Percentiles rank a stretch among this genome's conserved stretches.
These are phyloP conservation scores for Liriodendron chinense DNA, from an alignment of 164 flowering plant genomes.

Conservation along the genomic window DNA sequence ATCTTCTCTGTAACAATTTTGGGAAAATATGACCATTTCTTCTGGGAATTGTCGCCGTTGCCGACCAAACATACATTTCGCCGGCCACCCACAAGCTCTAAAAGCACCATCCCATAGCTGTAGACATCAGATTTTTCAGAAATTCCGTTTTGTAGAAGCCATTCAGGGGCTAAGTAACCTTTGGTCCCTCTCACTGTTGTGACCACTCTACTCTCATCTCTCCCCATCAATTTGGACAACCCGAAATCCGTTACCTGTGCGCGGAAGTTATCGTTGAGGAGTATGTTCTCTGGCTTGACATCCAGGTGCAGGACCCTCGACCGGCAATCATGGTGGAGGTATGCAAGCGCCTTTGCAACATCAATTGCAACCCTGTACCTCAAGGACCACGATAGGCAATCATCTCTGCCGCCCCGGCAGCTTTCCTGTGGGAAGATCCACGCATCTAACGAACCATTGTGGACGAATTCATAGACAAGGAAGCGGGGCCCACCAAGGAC, in stretches of 20 bases:
- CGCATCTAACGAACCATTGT: constrained; percentile 65
- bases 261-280: constrained; percentile 61
- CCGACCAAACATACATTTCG: constrained; percentile 46
- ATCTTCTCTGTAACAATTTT: constrained; percentile 55
- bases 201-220: constrained; percentile 65
- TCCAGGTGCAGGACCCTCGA: constrained; percentile 76
- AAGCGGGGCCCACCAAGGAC: constrained; percentile 43
- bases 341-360: constrained; percentile 72
- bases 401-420: constrained; percentile 18
- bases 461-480: constrained; percentile 67
- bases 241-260: constrained; percentile 83
- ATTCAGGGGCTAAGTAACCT: constrained; percentile 93
- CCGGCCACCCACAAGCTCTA: constrained; percentile 81
- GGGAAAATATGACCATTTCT: constrained; percentile 70
- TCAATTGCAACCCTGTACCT: constrained; percentile 71
- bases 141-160: constrained; percentile 71
- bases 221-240: constrained; percentile 74
- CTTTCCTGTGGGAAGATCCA: constrained; percentile 67
- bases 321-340: constrained; percentile 85
- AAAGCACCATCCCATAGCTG: constrained; percentile 86
- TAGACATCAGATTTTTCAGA: constrained; percentile 81
- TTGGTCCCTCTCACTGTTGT: constrained; percentile 73
- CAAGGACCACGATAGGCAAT: constrained; percentile 66
- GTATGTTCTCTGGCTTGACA: constrained; percentile 89
- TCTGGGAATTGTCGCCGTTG: constrained; percentile 23